Evolutionary conservation across 768 basidiomycete species (phyloP), one percentile per base, ranked within the genome.

Genomic region (Clathrus columnatus): DNA sequence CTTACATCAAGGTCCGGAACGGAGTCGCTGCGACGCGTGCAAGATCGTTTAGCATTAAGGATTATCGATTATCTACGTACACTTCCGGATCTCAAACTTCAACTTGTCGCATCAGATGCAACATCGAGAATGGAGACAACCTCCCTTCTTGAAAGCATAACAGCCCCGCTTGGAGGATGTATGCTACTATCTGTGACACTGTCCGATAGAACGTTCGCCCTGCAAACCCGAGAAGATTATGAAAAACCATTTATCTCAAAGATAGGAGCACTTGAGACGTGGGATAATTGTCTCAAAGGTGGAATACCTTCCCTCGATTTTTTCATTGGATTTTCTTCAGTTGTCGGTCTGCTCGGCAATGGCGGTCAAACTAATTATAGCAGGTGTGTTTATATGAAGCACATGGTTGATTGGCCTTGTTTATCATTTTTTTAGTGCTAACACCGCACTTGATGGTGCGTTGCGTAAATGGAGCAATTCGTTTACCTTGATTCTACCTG

Each of bases 361-460:
- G 61, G 61, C 14, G 73, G 72, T 1, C 73, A 74, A 57, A 67
- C 70, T 0, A 74, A 73, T 52, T 73, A 73, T 59, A 63, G 67
- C 7, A 63, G 64, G 69, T 72, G 46, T 57, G 42, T 24, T 57
- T 57, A 28, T 32, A 36, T n/a, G 30, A 32, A 7, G 16, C 30
- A 7, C 16, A 32, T 16, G 30, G 7, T 16, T 32, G 30, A 32
- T 32, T 7, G 16, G 16, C n/a, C n/a, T n/a, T n/a, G n/a, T n/a
- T n/a, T n/a, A n/a, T n/a, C n/a, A n/a, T n/a, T n/a, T n/a, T n/a
- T 45, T 18, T 46, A 72, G 70, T 49, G 70, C 69, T 2, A 71
- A 71, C 50, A 67, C 70, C 0, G 64, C 60, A 23, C 41, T 73
- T 2, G 69, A 70, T 21, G 65, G 60, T 8, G 57, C 64, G 43